A percentile compares a stretch with the other conserved stretches of the same genome.
Conservation (phyloP, 768 basidiomycete species). For the Chiua virens region DNA sequence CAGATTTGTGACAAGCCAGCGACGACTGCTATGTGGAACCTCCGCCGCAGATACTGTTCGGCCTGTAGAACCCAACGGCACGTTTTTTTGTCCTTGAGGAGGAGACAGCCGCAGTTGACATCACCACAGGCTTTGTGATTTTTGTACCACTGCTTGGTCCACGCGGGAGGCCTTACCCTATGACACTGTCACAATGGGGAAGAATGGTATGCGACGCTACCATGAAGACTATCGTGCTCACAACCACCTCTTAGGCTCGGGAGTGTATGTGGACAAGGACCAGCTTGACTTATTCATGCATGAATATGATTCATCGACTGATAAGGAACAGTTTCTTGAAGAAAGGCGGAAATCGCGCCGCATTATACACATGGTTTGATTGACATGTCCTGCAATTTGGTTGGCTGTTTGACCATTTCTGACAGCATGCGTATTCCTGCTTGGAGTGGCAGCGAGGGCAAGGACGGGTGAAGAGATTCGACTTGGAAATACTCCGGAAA, state of each 20-base stretch:
- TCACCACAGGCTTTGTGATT: background rate
- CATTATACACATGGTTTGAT: background rate
- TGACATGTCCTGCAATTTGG: background rate
- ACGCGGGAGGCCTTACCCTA: background rate
- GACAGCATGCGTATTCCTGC: slow-evolving; percentile 7
- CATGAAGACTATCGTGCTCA: background rate
- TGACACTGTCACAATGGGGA: background rate
- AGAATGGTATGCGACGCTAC: background rate
- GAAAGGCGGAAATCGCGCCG: background rate
- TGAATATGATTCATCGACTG: background rate
- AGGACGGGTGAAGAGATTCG: background rate
- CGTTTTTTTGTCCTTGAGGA: background rate
- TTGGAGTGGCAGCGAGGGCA: background rate
- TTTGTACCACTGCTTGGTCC: background rate
- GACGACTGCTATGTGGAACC: slow-evolving; percentile 2
- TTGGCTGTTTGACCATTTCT: background rate
- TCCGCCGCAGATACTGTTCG: slow-evolving; percentile 14
- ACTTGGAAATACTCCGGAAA: background rate
- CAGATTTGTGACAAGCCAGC: slow-evolving; percentile 11
- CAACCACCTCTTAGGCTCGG: background rate
- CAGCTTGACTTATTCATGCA: slow-evolving; percentile 11
- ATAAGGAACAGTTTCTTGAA: slow-evolving; percentile 2
- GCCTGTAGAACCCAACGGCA: slow-evolving; percentile 2
- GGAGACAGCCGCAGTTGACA: background rate
- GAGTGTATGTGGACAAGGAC: slow-evolving; percentile 3